Conservation (phyloP, 352 stramenopile species). For the Phytophthora citrophthora region DNA sequence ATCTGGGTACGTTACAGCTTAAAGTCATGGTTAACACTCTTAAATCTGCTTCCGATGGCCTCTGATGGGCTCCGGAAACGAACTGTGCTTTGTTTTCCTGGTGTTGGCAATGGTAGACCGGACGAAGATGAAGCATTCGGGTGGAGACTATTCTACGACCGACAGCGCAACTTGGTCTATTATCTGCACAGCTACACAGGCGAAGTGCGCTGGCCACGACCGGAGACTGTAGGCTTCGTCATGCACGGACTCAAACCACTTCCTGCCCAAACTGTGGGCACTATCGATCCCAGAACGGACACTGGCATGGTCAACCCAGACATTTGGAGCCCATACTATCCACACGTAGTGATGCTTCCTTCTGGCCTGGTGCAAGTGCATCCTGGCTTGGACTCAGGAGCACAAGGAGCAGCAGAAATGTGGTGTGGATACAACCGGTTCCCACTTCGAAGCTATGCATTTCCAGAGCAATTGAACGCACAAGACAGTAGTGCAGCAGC, state of each 20-base stretch:
- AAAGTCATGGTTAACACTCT: not conserved
- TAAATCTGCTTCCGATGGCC: not conserved
- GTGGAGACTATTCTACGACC: slow-evolving; percentile 62
- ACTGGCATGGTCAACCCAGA: slow-evolving; percentile 20
- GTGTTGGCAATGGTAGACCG: slow-evolving; percentile 3
- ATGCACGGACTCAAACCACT: slow-evolving; percentile 54
- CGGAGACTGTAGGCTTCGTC: slow-evolving; percentile 53
- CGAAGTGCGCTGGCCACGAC: slow-evolving; percentile 73
- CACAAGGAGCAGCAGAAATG: slow-evolving; percentile 28
- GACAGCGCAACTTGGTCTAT: slow-evolving; percentile 53
- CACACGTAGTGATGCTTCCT: slow-evolving; percentile 65
- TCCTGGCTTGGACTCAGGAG: slow-evolving; percentile 19
- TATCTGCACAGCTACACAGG: slow-evolving; percentile 76
- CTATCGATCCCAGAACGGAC: slow-evolving; percentile 1
- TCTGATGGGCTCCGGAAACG: slow-evolving; percentile 3
- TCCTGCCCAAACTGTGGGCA: slow-evolving; percentile 17
- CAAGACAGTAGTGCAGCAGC: not conserved
- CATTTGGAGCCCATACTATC: slow-evolving; percentile 54
- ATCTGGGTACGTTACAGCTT: slow-evolving; percentile 32
- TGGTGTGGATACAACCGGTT: slow-evolving; percentile 64
- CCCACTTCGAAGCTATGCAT: slow-evolving; percentile 26
- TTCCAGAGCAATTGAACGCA: not conserved
- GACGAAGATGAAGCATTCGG: slow-evolving; percentile 51
- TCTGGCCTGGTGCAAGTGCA: slow-evolving; percentile 62
- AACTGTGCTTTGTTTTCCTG: slow-evolving; percentile 6